These are phyloP conservation scores for Blastobotrys terrestris DNA, from an alignment of 805 yeast species.

Conservation along the genomic window DNA sequence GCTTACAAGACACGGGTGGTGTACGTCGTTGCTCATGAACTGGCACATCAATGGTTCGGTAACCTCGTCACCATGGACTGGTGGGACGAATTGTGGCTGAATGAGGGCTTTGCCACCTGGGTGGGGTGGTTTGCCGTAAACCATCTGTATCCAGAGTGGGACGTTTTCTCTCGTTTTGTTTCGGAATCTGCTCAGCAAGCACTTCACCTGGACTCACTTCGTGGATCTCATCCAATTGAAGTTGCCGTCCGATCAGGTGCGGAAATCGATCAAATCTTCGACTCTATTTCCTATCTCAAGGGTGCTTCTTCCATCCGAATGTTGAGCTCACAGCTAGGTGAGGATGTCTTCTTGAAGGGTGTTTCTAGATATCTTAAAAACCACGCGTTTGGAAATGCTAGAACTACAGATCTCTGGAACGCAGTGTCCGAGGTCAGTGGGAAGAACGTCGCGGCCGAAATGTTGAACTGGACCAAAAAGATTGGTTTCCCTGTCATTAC, in stretches of 20 bases:
- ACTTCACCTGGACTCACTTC: constrained; percentile 60
- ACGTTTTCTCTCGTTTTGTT: constrained; percentile 76
- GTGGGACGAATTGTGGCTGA: constrained; percentile 88
- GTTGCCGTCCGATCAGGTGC: constrained; percentile 74
- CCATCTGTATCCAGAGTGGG: constrained; percentile 75
- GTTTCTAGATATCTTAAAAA: constrained; percentile 70
- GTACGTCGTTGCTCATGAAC: constrained; percentile 81
- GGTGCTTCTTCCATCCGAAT: constrained; percentile 75
- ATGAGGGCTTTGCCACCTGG: constrained; percentile 89
- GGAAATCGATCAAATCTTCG: constrained; percentile 79
- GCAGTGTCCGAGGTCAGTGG: constrained; percentile 66
- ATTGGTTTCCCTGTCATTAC: constrained; percentile 71
- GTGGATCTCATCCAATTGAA: constrained; percentile 82
- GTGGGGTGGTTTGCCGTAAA: constrained; percentile 84
- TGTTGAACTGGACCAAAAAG: constrained; percentile 77
- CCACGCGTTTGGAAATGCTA: constrained; percentile 73
- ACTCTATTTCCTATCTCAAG: constrained; percentile 75
- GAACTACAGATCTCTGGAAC: constrained; percentile 72
- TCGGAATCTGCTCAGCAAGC: constrained; percentile 70
- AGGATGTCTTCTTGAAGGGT: constrained; percentile 69
- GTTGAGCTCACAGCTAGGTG: constrained; percentile 77
- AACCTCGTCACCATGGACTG: constrained; percentile 86
- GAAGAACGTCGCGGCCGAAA: constrained; percentile 61
- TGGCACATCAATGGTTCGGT: constrained; percentile 92
- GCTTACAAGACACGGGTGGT: constrained; percentile 67